These are phyloP conservation scores for Forsythia suspensa DNA, from an alignment of 257 asterid genomes.

Conservation along the genomic window DNA sequence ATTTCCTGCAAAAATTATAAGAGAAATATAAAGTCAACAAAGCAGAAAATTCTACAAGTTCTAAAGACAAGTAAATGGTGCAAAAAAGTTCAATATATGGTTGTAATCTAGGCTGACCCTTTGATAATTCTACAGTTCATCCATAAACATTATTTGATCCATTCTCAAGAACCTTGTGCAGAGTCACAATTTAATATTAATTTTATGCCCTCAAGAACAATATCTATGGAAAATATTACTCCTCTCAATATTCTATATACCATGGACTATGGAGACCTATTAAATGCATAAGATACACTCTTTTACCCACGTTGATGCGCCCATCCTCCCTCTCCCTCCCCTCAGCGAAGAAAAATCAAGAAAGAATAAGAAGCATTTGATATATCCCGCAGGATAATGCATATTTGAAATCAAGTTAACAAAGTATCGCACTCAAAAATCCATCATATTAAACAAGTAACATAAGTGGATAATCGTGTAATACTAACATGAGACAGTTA, in stretches of 20 bases:
- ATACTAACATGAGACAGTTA: neutral
- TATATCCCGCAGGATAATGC: neutral
- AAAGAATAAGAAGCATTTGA: neutral
- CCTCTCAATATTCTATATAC: neutral
- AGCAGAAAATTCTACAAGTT: neutral
- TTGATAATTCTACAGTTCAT: neutral
- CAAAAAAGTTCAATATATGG: neutral
- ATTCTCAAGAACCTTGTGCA: neutral
- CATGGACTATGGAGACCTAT: no score
- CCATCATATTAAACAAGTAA: neutral
- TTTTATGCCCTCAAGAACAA: neutral
- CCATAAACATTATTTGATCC: neutral
- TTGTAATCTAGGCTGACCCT: neutral
- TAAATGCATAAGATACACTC: no score
- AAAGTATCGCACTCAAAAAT: neutral
- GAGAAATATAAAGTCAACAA: neutral
- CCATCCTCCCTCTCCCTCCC: neutral
- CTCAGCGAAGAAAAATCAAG: neutral
- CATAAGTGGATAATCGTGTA: neutral
- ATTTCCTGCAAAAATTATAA: conserved; percentile 61
- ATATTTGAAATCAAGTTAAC: neutral
- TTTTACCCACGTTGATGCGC: neutral
- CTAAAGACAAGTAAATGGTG: neutral
- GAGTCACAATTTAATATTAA: neutral
- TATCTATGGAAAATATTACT: neutral